Evolutionary conservation across 2,329 filamentous ascomycete genomes (phyloP), one percentile per base, ranked within the genome.

Genomic region (Fusarium nodosum): DNA sequence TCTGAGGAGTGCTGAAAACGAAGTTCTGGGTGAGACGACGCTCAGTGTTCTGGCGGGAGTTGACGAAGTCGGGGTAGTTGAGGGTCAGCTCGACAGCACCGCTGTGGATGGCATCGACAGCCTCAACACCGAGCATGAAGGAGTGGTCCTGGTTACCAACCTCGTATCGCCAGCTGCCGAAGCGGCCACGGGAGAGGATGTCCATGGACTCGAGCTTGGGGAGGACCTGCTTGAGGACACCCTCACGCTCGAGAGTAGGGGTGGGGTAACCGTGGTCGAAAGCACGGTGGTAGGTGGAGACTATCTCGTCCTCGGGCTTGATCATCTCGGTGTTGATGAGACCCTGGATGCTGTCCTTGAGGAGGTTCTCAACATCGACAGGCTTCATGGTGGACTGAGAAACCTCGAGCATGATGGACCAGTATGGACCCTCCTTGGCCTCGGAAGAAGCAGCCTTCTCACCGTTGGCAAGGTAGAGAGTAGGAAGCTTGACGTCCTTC

Each of bases 201-300:
- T 90, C 95, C 86, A 93, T 89, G 68, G 90, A 92, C 84, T 97
- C 91, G 64, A 99, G 91, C 84, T 93, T 94, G 76, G 96, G 96
- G 53, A 99, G 90, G 58, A 99, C 89, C 84, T 97, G 84, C 82
- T 91, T 97, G 73, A 99, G 89, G 47, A 96, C 94, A 73, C 93
- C 94, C 82, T 99, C 96, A 82, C 96, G 93, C 88, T 98, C 96
- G 41, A 99, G 89, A 34, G 91, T 88, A 30, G 96, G 96, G 18
- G 96, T 99, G 67, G 96, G 96, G 86, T 99, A 99, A 73, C 96
- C 96, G 86, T 98, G 96, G 81, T 97, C 93, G 82, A 99, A 99
- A 82, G 92, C 90, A 82, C 96, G 93, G 88, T 97, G 93, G 86
- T 99, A 99, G 72, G 94, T 97, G 53, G 94, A 97, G 76, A 99